These are phyloP conservation scores for Flaveria sonorensis DNA, from an alignment of 129 eudicot genomes.

Conservation along the genomic window DNA sequence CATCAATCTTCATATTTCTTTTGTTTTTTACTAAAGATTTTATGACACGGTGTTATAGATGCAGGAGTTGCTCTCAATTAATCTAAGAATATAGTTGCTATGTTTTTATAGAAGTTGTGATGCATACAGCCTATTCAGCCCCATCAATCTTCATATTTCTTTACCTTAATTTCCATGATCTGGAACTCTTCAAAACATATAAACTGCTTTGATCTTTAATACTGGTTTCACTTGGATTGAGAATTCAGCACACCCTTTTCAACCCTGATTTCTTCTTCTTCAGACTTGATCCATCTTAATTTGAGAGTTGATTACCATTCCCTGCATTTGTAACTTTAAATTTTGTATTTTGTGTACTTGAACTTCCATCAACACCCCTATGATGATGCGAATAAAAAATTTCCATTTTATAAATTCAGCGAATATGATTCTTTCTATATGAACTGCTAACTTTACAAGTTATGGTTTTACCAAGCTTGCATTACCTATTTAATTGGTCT, in stretches of 20 bases:
- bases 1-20: too few relatives aligned
- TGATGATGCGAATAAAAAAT: neutral
- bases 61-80: neutral
- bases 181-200: neutral
- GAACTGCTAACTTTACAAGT: neutral
- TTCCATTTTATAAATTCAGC: neutral
- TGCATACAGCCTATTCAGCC: too few relatives aligned
- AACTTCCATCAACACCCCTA: neutral
- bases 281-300: neutral
- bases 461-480: neutral
- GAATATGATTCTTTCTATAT: neutral
- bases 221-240: neutral
- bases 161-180: neutral
- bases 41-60: neutral
- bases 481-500: neutral
- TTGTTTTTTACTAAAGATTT: neutral
- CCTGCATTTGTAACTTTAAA: neutral
- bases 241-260: neutral
- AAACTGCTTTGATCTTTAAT: neutral
- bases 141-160: too few relatives aligned
- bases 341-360: conserved; percentile 7
- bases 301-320: neutral
- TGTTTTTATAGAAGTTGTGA: neutral
- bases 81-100: neutral
- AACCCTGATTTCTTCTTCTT: neutral